Evolutionary conservation across 305 asterid species (phyloP).

Genomic region (Fraxinus greggii): DNA sequence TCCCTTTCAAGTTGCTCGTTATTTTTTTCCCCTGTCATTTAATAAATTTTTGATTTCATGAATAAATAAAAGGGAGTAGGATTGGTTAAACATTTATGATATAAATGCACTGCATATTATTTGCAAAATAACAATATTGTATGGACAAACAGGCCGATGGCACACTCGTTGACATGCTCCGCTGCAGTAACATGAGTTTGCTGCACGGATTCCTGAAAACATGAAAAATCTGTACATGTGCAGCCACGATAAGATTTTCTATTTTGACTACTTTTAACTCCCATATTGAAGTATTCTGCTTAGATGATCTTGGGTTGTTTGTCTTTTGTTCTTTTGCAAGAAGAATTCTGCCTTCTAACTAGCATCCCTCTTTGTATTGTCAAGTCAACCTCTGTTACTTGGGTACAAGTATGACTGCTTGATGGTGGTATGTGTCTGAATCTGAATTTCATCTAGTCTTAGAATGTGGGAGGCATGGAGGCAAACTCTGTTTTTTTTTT

Average conservation of each 20-base stretch:
- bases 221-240: neutral
- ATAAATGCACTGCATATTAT: neutral
- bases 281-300: neutral
- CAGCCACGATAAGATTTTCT: neutral
- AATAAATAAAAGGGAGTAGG: neutral
- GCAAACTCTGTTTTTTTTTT: neutral
- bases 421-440: neutral
- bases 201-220: neutral
- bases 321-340: neutral
- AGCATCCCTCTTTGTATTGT: neutral
- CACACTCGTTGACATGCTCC: conserved; percentile 7
- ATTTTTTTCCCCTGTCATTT: neutral
- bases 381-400: neutral
- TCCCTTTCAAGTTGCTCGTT: neutral
- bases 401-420: neutral
- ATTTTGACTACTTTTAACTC: neutral
- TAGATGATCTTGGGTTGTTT: neutral
- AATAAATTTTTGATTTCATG: neutral
- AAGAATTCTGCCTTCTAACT: neutral
- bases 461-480: neutral
- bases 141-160: neutral
- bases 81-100: neutral
- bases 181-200: neutral
- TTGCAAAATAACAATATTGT: neutral
- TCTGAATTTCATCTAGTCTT: neutral